Evolutionary conservation across 176 grass and related monocot genomes (phyloP), one percentile per base, ranked within the genome.

Genomic region (Lolium rigidum): DNA sequence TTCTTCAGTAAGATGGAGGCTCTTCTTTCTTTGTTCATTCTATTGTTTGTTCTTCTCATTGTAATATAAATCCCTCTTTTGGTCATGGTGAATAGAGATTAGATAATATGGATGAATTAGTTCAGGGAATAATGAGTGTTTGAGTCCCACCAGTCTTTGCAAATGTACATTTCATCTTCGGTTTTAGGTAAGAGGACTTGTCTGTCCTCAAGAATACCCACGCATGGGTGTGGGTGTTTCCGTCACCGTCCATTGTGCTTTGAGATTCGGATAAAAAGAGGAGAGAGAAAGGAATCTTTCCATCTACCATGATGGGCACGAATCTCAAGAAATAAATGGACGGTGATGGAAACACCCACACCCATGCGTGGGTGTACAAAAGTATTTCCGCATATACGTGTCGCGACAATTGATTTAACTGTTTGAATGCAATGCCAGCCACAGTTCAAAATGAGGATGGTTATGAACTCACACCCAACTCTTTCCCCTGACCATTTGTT

Each of bases 41-140:
- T 76, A 85, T 74, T 81, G 10, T 87, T 88, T 18, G 13, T 80
- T 82, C 26, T 73, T 35, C 82, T 62, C 55, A 57, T 83, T 62
- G 44, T 58, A 24, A 21, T 77, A 50, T 20, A 39, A 74, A 48
- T 67, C 73, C 78, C 35, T 41, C 13, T 49, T 49, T 48, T 66
- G 13, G 13, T 10, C 17, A 31, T 80, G 76, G 39, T 69, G 24
- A 7, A 74, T 87, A 84, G 17, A 83, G 48, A 43, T 5, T 43
- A 43, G 2, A 43, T 5, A 59, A 67, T 61, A 62, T 10, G 10
- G 39, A 89, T 69, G 14, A 39, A 70, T 28, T 67, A 84, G 60
- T 79, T 65, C 51, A 41, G 28, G 39, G 37, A 84, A 87, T 74
- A 90, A 79, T 38, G 61, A 64, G 57, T 49, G 83, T 50, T 80